phyloP scores from a whole-genome alignment of 495 filamentous ascomycete genomes.

The Penicillium steckii region DNA sequence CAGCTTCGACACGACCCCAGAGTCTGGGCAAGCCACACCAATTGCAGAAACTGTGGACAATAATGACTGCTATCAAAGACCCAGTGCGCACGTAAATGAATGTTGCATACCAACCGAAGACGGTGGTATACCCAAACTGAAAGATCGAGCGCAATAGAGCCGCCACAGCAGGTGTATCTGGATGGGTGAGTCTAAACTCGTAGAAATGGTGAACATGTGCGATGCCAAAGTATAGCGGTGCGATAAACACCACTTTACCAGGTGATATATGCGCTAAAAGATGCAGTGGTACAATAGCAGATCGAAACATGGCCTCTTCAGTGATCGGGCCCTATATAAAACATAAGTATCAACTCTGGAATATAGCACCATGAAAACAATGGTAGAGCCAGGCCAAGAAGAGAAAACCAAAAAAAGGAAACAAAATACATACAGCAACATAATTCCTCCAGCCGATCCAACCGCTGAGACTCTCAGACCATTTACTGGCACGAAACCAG shows the following conservation, averaged over 20 bases:
- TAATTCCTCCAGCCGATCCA: slow-evolving; percentile 67
- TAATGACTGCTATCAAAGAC: slow-evolving; percentile 67
- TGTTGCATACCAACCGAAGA: slow-evolving; percentile 90
- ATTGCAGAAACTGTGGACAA: slow-evolving; percentile 89
- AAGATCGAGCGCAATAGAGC: slow-evolving; percentile 70
- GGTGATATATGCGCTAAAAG: slow-evolving; percentile 65
- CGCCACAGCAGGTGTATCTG: slow-evolving; percentile 57
- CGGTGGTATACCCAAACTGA: slow-evolving; percentile 87
- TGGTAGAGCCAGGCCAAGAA: not conserved
- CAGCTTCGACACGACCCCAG: slow-evolving; percentile 70
- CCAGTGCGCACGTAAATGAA: slow-evolving; percentile 90
- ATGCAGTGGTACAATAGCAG: slow-evolving; percentile 76
- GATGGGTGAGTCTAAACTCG: slow-evolving; percentile 83
- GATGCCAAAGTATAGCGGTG: slow-evolving; percentile 90
- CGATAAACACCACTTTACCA: slow-evolving; percentile 65
- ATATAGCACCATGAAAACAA: not conserved
- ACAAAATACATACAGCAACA: slow-evolving; percentile 46
- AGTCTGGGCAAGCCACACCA: slow-evolving; percentile 84
- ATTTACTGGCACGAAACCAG: slow-evolving; percentile 50
- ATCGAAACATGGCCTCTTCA: slow-evolving; percentile 92
- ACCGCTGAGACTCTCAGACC: slow-evolving; percentile 50
- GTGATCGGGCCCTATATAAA: slow-evolving; percentile 72
- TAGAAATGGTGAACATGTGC: slow-evolving; percentile 96
- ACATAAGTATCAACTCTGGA: slow-evolving; percentile 5
- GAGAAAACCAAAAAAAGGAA: not conserved